Percentiles rank a stretch among this genome's conserved stretches.
Evolutionary conservation across 176 grass and related monocot species (phyloP).

Genomic region (Pontederia crassipes): DNA sequence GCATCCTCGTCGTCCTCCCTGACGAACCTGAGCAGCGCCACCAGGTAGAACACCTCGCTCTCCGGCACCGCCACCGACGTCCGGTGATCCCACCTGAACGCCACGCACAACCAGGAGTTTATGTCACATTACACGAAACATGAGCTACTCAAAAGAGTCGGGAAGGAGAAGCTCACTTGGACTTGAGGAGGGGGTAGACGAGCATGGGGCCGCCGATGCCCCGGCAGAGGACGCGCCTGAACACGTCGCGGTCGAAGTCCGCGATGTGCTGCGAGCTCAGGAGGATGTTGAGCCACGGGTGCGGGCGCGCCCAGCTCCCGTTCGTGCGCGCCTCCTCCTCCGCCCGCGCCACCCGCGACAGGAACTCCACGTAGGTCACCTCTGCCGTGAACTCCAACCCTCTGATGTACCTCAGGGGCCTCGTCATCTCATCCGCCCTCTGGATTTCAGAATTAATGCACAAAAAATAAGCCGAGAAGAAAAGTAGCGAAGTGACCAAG

Average conservation of each 20-base stretch:
- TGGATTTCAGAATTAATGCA: not conserved
- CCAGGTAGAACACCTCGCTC: not conserved
- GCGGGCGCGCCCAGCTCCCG: not conserved
- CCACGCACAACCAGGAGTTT: too few relatives aligned
- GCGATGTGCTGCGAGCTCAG: not conserved
- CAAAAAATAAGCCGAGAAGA: not conserved
- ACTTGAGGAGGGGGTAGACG: conserved; percentile 1
- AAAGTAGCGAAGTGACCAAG: not conserved
- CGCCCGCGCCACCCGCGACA: not conserved
- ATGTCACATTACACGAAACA: not conserved
- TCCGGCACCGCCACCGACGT: not conserved
- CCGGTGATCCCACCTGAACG: not conserved
- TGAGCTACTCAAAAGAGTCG: not conserved
- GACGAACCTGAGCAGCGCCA: not conserved
- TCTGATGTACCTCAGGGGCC: not conserved
- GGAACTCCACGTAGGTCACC: not conserved
- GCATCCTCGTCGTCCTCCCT: not conserved
- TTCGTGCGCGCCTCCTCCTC: not conserved
- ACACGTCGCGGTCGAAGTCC: not conserved
- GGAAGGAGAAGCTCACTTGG: not conserved
- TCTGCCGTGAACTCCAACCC: not conserved
- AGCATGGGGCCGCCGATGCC: not conserved
- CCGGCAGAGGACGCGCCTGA: not conserved
- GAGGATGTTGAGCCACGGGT: conserved; percentile 10
- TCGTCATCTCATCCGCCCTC: not conserved